Conservation (phyloP, 768 basidiomycete species). For the Panus rudis region DNA sequence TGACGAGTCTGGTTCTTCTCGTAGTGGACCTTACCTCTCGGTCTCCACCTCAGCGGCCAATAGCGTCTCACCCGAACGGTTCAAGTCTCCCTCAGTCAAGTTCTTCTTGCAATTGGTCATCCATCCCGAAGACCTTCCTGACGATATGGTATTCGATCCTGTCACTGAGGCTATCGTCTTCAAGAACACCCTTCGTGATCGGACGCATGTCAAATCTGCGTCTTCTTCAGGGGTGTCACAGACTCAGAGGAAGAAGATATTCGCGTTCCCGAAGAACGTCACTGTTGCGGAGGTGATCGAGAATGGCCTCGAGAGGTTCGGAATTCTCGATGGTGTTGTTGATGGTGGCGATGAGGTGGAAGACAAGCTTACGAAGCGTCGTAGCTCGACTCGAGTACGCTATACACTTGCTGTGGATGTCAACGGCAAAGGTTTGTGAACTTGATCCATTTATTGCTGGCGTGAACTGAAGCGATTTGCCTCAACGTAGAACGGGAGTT, state of each 20-base stretch:
- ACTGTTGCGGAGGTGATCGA: conserved; percentile 97
- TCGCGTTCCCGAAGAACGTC: conserved; percentile 89
- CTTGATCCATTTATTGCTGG: conserved; percentile 1
- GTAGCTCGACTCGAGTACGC: conserved; percentile 70
- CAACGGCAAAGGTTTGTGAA: conserved; percentile 56
- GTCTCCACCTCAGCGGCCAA: conserved; percentile 30
- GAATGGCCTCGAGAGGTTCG: conserved; percentile 85
- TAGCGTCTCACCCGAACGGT: conserved; percentile 60
- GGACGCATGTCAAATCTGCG: conserved; percentile 34
- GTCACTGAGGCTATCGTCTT: conserved; percentile 92
- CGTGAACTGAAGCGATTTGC: not conserved
- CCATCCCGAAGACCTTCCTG: conserved; percentile 86
- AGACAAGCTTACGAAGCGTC: conserved; percentile 79
- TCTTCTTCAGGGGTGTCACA: conserved; percentile 47
- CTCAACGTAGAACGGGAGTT: conserved; percentile 62
- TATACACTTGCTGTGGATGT: conserved; percentile 66
- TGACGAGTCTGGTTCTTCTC: conserved; percentile 16
- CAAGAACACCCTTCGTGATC: conserved; percentile 60
- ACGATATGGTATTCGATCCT: conserved; percentile 92
- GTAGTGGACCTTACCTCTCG: conserved; percentile 40
- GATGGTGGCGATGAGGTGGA: conserved; percentile 98
- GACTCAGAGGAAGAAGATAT: conserved; percentile 67
- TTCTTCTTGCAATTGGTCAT: conserved; percentile 87
- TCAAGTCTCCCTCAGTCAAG: conserved; percentile 74
- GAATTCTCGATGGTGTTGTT: conserved; percentile 94